Percentiles rank a stretch among this genome's conserved stretches.
These are phyloP conservation scores for Phytophthora meadii DNA, from an alignment of 352 stramenopile species.

Conservation along the genomic window DNA sequence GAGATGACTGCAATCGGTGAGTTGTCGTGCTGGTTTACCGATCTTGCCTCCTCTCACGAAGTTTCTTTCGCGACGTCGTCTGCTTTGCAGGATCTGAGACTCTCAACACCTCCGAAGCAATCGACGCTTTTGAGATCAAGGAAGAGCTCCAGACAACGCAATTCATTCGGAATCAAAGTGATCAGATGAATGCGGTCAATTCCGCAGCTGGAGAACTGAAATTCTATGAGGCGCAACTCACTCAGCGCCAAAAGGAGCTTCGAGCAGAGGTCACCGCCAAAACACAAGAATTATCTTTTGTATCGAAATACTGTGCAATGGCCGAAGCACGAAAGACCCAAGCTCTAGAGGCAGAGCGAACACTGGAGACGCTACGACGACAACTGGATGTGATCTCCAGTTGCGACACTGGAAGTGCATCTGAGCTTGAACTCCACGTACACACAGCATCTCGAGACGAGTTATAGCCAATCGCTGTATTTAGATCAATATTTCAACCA, in stretches of 20 bases:
- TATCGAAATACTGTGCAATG: conserved; percentile 43
- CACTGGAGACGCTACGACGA: conserved; percentile 45
- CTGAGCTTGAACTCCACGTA: conserved; percentile 10
- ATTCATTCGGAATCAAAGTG: conserved; percentile 40
- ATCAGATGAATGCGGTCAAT: conserved; percentile 35
- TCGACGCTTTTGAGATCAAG: conserved; percentile 40
- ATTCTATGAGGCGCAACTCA: conserved; percentile 53
- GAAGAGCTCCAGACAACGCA: conserved; percentile 33
- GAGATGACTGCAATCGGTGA: conserved; percentile 41
- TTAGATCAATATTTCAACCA: conserved; percentile 3
- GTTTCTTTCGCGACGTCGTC: conserved; percentile 19
- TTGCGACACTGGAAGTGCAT: conserved; percentile 2
- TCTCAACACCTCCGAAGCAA: conserved; percentile 34
- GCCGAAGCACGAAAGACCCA: conserved; percentile 44
- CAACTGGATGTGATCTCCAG: conserved; percentile 37
- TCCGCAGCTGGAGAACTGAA: conserved; percentile 39
- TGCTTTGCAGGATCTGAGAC: conserved; percentile 25
- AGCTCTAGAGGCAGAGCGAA: conserved; percentile 49
- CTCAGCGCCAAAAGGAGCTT: conserved; percentile 59
- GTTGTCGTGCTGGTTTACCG: conserved; percentile 17
- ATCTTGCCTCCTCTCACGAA: conserved; percentile 15
- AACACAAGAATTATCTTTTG: conserved; percentile 39
- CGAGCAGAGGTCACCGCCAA: conserved; percentile 44
- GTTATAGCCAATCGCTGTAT: conserved; percentile 23
- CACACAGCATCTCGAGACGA: neutral